phyloP scores from a whole-genome alignment of 208 protist genomes.

The Leptomonas seymouri region DNA sequence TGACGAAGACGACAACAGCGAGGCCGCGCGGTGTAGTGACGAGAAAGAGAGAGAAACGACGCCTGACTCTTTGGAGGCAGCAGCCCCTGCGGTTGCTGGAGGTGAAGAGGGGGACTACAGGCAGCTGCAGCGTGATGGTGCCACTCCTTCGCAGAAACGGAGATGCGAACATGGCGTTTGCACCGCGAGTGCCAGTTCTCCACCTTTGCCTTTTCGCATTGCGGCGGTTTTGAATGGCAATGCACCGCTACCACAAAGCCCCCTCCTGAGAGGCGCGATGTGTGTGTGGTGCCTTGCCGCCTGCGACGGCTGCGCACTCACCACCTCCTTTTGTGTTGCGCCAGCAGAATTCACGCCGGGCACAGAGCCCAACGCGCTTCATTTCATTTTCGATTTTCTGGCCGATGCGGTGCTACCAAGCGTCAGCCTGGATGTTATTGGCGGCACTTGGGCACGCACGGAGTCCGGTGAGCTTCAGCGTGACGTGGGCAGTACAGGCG shows the following conservation, averaged over 20 bases:
- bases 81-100: neutral
- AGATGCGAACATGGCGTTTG: neutral
- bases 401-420: constrained; percentile 28
- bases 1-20: neutral
- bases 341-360: no score
- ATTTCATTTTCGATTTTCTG: constrained; percentile 26
- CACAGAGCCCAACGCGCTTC: constrained; percentile 6
- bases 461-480: neutral
- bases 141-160: neutral
- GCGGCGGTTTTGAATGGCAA: constrained; percentile 54
- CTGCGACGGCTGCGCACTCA: constrained; percentile 15
- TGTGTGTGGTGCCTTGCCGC: constrained; percentile 20
- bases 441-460: constrained; percentile 12
- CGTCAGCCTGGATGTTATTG: constrained; percentile 27
- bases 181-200: neutral
- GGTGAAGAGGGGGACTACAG: neutral
- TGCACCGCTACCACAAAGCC: constrained; percentile 34
- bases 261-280: neutral
- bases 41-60: neutral
- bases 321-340: neutral
- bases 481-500: constrained; percentile 17
- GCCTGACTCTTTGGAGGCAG: neutral
- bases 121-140: neutral
- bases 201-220: constrained; percentile 29
- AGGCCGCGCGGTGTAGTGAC: neutral